A percentile compares a stretch with the other conserved stretches of the same genome.
These are phyloP conservation scores for Termitomyces eurrhizus DNA, from an alignment of 768 basidiomycete species.

Conservation along the genomic window DNA sequence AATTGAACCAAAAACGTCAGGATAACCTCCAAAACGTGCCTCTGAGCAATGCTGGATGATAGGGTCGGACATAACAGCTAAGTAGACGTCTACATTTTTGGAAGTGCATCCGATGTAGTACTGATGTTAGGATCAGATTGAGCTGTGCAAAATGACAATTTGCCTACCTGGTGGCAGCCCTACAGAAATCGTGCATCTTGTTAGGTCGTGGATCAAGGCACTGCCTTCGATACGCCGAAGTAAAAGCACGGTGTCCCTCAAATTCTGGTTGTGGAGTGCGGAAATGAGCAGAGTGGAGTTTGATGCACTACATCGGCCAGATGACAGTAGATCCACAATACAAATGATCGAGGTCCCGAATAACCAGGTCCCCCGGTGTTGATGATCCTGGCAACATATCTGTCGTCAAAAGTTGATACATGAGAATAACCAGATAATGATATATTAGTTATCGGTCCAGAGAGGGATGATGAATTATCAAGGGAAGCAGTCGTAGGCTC, in stretches of 20 bases:
- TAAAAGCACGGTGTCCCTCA: constrained; percentile 60
- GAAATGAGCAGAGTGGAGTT: constrained; percentile 31
- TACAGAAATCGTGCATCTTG: constrained; percentile 59
- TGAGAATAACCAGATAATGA: constrained; percentile 42
- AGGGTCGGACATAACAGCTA: constrained; percentile 66
- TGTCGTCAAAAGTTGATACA: constrained; percentile 34
- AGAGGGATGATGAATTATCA: neutral
- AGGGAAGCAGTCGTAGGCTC: neutral
- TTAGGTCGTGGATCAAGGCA: constrained; percentile 63
- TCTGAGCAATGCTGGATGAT: constrained; percentile 71
- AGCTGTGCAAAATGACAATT: neutral
- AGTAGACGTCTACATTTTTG: constrained; percentile 55
- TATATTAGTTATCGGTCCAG: constrained; percentile 27
- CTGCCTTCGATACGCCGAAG: constrained; percentile 68
- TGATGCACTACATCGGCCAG: constrained; percentile 9
- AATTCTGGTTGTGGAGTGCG: constrained; percentile 60
- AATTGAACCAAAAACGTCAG: constrained; percentile 26
- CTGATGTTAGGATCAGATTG: neutral
- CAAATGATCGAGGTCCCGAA: constrained; percentile 67
- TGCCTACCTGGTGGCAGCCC: constrained; percentile 76
- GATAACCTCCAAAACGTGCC: constrained; percentile 67
- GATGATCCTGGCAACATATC: constrained; percentile 30
- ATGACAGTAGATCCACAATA: constrained; percentile 60
- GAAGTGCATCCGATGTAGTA: constrained; percentile 68
- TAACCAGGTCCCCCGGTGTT: constrained; percentile 51